Percentiles rank a stretch among this genome's conserved stretches.
Evolutionary conservation across 306 rosid species (phyloP).

Genomic region (Benincasa hispida): DNA sequence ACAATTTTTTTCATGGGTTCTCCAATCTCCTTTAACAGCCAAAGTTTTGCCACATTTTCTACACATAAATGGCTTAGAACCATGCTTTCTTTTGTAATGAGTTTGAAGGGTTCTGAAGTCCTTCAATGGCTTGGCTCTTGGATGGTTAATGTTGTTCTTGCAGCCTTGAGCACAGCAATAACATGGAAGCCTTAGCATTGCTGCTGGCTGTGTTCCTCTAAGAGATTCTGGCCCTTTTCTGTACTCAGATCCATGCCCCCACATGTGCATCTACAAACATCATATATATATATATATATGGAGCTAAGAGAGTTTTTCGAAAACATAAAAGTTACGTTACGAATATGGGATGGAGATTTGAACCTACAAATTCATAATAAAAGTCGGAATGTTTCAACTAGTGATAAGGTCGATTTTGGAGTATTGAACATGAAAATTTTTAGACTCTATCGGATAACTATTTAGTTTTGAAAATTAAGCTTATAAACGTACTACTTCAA

Average conservation of each 20-base stretch:
- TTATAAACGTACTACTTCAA: too few species aligned
- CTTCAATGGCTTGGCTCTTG: constrained; percentile 83
- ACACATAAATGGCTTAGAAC: constrained; percentile 69
- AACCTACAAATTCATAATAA: neutral
- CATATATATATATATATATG: neutral
- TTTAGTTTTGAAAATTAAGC: too few species aligned
- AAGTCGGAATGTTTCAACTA: neutral
- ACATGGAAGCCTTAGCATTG: constrained; percentile 88
- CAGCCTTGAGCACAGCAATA: constrained; percentile 90
- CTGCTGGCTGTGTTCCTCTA: constrained; percentile 84
- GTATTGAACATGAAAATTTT: neutral
- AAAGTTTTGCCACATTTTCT: constrained; percentile 76
- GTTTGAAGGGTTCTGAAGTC: constrained; percentile 95
- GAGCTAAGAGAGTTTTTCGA: neutral
- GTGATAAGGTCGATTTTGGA: too few species aligned
- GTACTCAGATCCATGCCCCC: constrained; percentile 95
- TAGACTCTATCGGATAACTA: too few species aligned
- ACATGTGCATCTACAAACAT: constrained; percentile 76
- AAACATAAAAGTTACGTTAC: too few species aligned
- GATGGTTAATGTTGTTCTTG: constrained; percentile 92
- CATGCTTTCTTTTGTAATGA: constrained; percentile 92
- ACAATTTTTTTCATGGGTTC: constrained; percentile 95
- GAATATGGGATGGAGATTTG: neutral
- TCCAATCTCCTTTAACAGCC: constrained; percentile 94
- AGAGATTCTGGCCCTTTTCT: constrained; percentile 90